These are phyloP conservation scores for Taxillus chinensis DNA, from an alignment of 164 flowering plant genomes.

Conservation along the genomic window DNA sequence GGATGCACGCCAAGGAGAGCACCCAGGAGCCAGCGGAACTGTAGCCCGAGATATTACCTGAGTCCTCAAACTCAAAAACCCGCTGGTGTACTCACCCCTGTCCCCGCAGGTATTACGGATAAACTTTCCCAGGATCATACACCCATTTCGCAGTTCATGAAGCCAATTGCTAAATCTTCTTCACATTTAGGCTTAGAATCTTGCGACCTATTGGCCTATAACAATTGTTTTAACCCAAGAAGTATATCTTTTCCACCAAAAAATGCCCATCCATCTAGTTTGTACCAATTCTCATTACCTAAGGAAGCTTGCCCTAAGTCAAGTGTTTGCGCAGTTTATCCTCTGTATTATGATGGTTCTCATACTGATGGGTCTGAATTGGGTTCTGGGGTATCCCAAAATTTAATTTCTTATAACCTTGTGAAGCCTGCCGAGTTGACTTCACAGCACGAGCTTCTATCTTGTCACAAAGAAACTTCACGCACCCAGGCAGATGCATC, in stretches of 20 bases:
- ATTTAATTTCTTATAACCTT: background rate
- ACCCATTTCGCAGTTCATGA: background rate
- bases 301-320: slow-evolving; percentile 5
- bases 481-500: background rate
- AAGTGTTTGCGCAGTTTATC: slow-evolving; percentile 10
- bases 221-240: background rate
- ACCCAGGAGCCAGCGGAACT: slow-evolving; percentile 30
- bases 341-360: slow-evolving; percentile 13
- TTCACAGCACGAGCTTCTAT: background rate
- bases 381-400: background rate
- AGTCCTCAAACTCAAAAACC: slow-evolving; percentile 11
- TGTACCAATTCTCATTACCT: background rate
- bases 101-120: background rate
- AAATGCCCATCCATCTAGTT: background rate
- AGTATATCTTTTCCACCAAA: slow-evolving; percentile 5
- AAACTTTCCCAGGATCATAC: background rate
- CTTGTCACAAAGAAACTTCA: background rate
- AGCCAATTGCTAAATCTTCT: background rate
- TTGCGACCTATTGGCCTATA: background rate
- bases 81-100: background rate
- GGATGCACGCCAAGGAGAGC: slow-evolving; percentile 34
- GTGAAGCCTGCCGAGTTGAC: slow-evolving; percentile 6
- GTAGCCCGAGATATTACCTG: slow-evolving; percentile 20
- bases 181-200: background rate
- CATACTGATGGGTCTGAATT: slow-evolving; percentile 3